Conservation (phyloP, 805 yeast species). For the Kluyveromyces siamensis region DNA sequence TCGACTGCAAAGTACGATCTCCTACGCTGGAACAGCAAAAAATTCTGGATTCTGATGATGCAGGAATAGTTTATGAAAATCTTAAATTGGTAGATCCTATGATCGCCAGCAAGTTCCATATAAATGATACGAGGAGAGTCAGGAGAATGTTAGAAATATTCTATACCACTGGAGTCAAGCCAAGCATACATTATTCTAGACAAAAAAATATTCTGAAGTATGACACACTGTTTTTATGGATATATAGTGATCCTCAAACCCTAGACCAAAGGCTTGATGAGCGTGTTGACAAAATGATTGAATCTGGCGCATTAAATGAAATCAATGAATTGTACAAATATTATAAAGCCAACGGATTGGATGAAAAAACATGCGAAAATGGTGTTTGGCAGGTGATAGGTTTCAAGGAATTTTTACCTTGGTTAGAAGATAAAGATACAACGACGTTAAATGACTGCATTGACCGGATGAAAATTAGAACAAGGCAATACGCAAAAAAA, state of each 20-base stretch:
- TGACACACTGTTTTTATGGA: slow-evolving; percentile 70
- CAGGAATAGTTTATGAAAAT: slow-evolving; percentile 30
- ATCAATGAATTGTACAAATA: slow-evolving; percentile 47
- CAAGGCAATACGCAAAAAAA: slow-evolving; percentile 77
- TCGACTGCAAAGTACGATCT: slow-evolving; percentile 5
- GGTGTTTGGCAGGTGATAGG: slow-evolving; percentile 96
- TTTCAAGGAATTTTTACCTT: slow-evolving; percentile 79
- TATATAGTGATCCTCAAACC: slow-evolving; percentile 53
- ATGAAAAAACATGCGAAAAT: slow-evolving; percentile 41
- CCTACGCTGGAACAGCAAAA: slow-evolving; percentile 27
- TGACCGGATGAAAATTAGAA: slow-evolving; percentile 71
- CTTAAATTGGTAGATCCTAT: slow-evolving; percentile 55
- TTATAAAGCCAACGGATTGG: slow-evolving; percentile 26
- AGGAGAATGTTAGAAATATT: slow-evolving; percentile 75
- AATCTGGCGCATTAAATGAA: slow-evolving; percentile 60
- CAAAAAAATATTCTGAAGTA: slow-evolving; percentile 54
- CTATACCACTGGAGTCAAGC: slow-evolving; percentile 52
- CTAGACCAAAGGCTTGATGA: slow-evolving; percentile 58
- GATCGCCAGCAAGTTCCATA: slow-evolving; percentile 78
- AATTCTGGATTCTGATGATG: slow-evolving; percentile 42
- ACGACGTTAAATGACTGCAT: slow-evolving; percentile 38
- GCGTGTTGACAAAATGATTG: slow-evolving; percentile 80
- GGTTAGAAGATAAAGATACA: slow-evolving; percentile 32
- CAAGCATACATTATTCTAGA: slow-evolving; percentile 60
- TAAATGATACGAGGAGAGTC: slow-evolving; percentile 75